Conservation (phyloP, 1,139 yeast genomes). For the Suhomyces choctaworum region DNA sequence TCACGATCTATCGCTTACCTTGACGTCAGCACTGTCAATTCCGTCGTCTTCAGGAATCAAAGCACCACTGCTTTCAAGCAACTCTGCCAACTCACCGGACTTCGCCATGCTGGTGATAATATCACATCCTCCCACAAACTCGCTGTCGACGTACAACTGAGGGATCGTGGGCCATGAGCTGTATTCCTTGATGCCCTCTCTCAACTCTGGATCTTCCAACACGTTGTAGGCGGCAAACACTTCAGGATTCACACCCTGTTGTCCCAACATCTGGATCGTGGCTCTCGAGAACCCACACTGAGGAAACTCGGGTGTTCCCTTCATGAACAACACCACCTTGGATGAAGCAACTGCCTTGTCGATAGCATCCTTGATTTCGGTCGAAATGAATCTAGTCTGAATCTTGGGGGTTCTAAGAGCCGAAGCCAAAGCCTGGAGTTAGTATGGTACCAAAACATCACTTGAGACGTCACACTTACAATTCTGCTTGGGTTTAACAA, state of each 20-base stretch:
- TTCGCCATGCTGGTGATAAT: constrained; percentile 91
- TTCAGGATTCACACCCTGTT: constrained; percentile 94
- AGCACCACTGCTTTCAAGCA: constrained; percentile 77
- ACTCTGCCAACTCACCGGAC: constrained; percentile 83
- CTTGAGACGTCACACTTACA: constrained; percentile 19
- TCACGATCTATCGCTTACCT: constrained; percentile 40
- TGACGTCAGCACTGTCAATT: constrained; percentile 34
- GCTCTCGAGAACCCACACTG: constrained; percentile 98
- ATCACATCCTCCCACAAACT: constrained; percentile 97
- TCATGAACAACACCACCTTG: constrained; percentile 93
- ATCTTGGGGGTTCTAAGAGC: constrained; percentile 10
- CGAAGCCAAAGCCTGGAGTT: constrained; percentile 12
- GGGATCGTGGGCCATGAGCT: constrained; percentile 95
- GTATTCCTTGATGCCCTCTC: constrained; percentile 92
- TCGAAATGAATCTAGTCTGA: constrained; percentile 58
- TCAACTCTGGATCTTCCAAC: constrained; percentile 87
- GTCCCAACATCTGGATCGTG: constrained; percentile 88
- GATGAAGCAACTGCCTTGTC: constrained; percentile 83
- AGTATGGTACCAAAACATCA: constrained; percentile 2
- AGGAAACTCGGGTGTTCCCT: constrained; percentile 97
- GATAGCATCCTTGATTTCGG: constrained; percentile 80
- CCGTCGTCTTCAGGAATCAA: constrained; percentile 64
- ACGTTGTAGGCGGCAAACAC: constrained; percentile 98
- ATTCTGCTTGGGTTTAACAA: constrained; percentile 22
- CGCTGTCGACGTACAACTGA: constrained; percentile 68